Percentiles rank a stretch among this genome's conserved stretches.
phyloP scores from a whole-genome alignment of 2,329 filamentous ascomycete species.

The Westerdykella ornata region DNA sequence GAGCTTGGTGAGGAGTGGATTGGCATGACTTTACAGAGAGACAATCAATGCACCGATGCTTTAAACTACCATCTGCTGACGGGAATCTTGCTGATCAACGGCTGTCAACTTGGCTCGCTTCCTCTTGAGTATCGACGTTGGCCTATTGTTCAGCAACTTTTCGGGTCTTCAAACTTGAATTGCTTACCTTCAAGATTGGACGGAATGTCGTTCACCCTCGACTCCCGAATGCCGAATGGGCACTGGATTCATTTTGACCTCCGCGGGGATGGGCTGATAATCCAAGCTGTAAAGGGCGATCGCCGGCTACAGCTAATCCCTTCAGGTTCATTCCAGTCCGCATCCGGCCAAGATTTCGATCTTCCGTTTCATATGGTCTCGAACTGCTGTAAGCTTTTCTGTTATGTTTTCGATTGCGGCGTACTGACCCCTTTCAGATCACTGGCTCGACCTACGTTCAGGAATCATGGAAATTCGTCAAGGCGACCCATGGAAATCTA shows the following conservation, averaged over 20 bases:
- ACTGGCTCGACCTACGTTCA: constrained; percentile 52
- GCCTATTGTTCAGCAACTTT: constrained; percentile 45
- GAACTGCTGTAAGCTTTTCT: too few species aligned
- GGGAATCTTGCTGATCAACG: constrained; percentile 47
- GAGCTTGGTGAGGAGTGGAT: too few species aligned
- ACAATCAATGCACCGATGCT: too few species aligned
- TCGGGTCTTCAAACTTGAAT: constrained; percentile 48
- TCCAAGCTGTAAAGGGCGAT: constrained; percentile 41
- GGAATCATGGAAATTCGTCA: constrained; percentile 49
- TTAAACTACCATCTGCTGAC: constrained; percentile 44
- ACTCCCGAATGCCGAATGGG: constrained; percentile 27
- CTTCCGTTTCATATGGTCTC: too few species aligned
- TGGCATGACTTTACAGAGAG: too few species aligned
- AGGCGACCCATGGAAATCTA: constrained; percentile 37
- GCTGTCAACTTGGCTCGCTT: constrained; percentile 47
- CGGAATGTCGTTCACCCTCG: constrained; percentile 48
- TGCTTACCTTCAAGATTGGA: constrained; percentile 47
- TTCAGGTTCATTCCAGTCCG: too few species aligned
- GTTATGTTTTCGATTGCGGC: too few species aligned
- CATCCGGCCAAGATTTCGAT: too few species aligned
- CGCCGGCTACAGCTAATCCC: too few species aligned
- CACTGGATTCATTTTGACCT: constrained; percentile 53
- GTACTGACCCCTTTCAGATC: too few species aligned
- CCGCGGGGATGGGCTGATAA: constrained; percentile 36
- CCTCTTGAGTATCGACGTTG: constrained; percentile 47